Conservation (phyloP, 768 basidiomycete species). For the Mycena venus region DNA sequence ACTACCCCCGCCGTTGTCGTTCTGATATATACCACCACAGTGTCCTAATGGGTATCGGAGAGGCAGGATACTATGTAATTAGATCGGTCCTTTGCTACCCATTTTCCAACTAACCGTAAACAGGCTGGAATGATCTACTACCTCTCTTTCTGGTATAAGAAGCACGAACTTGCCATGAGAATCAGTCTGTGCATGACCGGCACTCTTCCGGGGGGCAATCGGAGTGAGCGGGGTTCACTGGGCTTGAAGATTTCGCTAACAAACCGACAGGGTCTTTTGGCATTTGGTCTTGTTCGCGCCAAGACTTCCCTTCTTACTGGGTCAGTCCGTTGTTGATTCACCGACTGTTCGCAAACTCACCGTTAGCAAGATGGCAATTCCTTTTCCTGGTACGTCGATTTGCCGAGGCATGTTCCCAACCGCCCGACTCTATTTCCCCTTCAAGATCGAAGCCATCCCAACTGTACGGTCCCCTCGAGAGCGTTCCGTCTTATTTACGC, state of each 20-base stretch:
- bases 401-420: neutral
- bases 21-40: slow-evolving; percentile 44
- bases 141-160: slow-evolving; percentile 68
- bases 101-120: neutral
- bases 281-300: slow-evolving; percentile 68
- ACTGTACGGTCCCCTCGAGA: slow-evolving; percentile 38
- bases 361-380: slow-evolving; percentile 65
- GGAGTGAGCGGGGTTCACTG: slow-evolving; percentile 48
- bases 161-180: slow-evolving; percentile 57
- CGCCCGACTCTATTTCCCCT: neutral
- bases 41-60: slow-evolving; percentile 71
- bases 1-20: neutral
- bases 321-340: slow-evolving; percentile 37
- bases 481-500: neutral
- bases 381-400: slow-evolving; percentile 64
- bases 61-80: slow-evolving; percentile 65
- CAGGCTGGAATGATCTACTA: slow-evolving; percentile 70
- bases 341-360: no score
- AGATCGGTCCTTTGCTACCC: neutral
- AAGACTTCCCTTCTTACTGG: slow-evolving; percentile 59
- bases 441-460: slow-evolving; percentile 68
- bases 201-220: slow-evolving; percentile 67
- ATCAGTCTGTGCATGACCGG: slow-evolving; percentile 70
- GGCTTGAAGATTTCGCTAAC: neutral
- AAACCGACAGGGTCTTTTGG: slow-evolving; percentile 60